Evolutionary conservation across 2,329 filamentous ascomycete genomes (phyloP).

Genomic region (Sporothrix pallida): DNA sequence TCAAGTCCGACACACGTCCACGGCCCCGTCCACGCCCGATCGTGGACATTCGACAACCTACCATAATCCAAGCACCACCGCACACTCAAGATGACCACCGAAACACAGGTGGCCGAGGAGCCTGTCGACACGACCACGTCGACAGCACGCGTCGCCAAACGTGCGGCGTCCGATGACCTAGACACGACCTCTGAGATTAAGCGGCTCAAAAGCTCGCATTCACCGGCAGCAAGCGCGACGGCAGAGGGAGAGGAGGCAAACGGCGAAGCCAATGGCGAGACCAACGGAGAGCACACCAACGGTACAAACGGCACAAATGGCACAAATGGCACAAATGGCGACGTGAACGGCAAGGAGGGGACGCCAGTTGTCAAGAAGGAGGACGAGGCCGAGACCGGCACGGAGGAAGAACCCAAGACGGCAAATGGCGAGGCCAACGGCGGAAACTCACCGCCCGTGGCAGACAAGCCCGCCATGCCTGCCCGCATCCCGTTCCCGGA

Average conservation of each 20-base stretch:
- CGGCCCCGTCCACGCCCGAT: too few relatives aligned
- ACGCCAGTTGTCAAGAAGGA: neutral
- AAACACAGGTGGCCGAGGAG: neutral
- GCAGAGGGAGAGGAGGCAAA: neutral
- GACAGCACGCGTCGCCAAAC: slow-evolving; percentile 55
- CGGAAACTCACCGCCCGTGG: neutral
- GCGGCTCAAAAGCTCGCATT: slow-evolving; percentile 62
- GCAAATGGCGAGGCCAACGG: neutral
- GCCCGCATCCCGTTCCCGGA: slow-evolving; percentile 85
- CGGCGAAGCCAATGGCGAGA: slow-evolving; percentile 43
- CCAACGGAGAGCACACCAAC: neutral
- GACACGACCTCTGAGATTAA: slow-evolving; percentile 67
- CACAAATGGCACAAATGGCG: neutral
- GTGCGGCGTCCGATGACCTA: slow-evolving; percentile 73
- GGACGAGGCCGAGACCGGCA: neutral
- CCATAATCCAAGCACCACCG: neutral
- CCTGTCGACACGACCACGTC: neutral
- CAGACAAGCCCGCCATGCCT: slow-evolving; percentile 51
- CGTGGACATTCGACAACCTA: too few relatives aligned
- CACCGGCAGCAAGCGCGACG: slow-evolving; percentile 42
- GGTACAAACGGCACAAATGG: neutral
- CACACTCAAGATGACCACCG: neutral
- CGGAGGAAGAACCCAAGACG: neutral
- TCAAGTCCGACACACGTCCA: too few relatives aligned
- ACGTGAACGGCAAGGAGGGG: too few relatives aligned